Base-by-base conservation (phyloP, 2,329 filamentous ascomycete genomes). In the Dactylella cylindrospora region DNA sequence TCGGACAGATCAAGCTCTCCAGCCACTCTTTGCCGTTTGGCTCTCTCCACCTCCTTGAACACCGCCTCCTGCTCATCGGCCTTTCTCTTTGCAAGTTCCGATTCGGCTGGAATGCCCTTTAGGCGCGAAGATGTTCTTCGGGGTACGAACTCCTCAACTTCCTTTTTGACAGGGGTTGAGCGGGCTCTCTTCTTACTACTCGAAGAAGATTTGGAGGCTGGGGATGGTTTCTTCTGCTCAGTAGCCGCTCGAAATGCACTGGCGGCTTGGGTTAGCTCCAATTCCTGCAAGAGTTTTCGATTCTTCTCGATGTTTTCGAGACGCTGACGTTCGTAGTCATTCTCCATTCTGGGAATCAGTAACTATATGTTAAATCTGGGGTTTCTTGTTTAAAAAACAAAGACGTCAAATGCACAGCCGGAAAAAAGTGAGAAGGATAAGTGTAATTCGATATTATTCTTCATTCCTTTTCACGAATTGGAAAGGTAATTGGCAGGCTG, bases 1-100 rank as follows among this genome's bases (percentile, higher is more conserved):
- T 93, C 86, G 12, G 80, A 82, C 1, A 96, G 79, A 9, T 83
- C 29, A 95, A 78, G 23, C 50, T 84, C 80, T 19, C 80, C 84
- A 20, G 80, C 80, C n/a, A 85, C 77, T 20, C 85, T 78, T 68
- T 81, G 77, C 65, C 80, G 76, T 73, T 86, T 87, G 3, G 78
- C 79, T 13, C 77, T 76, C 50, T 82, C 80, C 7, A 76, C 78
- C 66, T 82, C 78, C 67, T 78, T 77, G 25, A 77, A 74, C 10
- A 77, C 79, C 40, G 80, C 76, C 52, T 79, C 75, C 62, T 85
- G 79, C 12, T 84, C 80, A 54, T 86, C 84, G 0, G 81, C 81
- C 70, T 88, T 87, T 65, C 84, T 77, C 68, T 85, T 84, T 13
- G 81, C 81, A 19, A 81, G 78, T 67, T 86, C 84, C 51, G 80